Conservation (phyloP, 805 yeast species). For the Metschnikowia kofuensis region DNA sequence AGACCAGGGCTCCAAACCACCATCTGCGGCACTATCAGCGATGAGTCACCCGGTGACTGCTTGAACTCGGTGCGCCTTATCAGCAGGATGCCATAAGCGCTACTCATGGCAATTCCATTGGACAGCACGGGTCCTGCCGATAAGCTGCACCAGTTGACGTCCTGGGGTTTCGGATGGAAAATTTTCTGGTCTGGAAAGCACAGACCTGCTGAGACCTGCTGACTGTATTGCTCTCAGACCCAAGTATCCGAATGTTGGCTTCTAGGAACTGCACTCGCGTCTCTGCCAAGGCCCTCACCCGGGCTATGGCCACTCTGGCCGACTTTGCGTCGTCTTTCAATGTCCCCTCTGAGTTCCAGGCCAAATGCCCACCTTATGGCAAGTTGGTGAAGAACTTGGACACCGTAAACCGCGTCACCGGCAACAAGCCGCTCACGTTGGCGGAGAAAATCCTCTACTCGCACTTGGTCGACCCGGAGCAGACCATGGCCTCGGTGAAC, state of each 20-base stretch:
- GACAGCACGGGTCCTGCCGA: conserved; percentile 9
- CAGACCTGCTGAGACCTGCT: neutral
- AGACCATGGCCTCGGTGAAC: conserved; percentile 53
- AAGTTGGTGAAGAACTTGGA: conserved; percentile 64
- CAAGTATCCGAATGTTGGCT: conserved; percentile 13
- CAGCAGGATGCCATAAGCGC: conserved; percentile 15
- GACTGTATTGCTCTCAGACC: neutral
- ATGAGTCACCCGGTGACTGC: conserved; percentile 8
- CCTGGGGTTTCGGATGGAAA: neutral
- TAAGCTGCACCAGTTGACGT: neutral
- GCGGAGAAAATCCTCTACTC: conserved; percentile 95
- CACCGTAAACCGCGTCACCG: conserved; percentile 61
- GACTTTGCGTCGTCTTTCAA: conserved; percentile 21
- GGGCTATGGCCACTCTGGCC: conserved; percentile 33
- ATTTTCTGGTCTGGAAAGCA: neutral
- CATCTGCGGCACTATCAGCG: conserved; percentile 5
- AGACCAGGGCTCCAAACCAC: neutral
- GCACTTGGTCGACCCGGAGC: conserved; percentile 87
- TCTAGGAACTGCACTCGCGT: conserved; percentile 11
- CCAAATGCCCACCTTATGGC: conserved; percentile 87
- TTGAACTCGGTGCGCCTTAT: conserved; percentile 10
- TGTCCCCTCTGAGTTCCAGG: conserved; percentile 58
- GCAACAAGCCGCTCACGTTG: conserved; percentile 75
- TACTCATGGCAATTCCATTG: conserved; percentile 9
- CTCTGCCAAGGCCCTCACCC: conserved; percentile 11